Conservation (phyloP, 106 monocot species). For the Gastrodia elata region DNA sequence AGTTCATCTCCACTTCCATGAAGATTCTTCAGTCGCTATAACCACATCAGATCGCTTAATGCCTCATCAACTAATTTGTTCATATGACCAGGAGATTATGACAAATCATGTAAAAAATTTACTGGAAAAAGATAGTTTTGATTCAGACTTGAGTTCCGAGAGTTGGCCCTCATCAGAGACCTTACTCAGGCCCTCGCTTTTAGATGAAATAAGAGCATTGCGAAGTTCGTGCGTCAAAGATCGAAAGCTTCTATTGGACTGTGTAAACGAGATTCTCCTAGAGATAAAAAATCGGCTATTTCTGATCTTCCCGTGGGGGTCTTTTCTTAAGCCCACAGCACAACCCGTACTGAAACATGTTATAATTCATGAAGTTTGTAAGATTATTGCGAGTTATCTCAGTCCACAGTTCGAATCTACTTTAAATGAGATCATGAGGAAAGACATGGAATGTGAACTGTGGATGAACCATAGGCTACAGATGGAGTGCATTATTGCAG, state of each 20-base stretch:
- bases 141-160: constrained; percentile 11
- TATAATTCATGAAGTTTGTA: constrained; percentile 36
- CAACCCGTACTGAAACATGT: constrained; percentile 10
- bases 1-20: constrained; percentile 15
- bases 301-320: constrained; percentile 11
- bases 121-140: constrained; percentile 5
- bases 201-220: constrained; percentile 17
- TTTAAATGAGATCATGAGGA: constrained; percentile 24
- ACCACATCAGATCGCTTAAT: constrained; percentile 6
- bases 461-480: constrained; percentile 33
- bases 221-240: constrained; percentile 7
- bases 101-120: constrained; percentile 15
- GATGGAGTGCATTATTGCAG: constrained; percentile 22
- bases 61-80: constrained; percentile 2
- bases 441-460: constrained; percentile 18
- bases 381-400: constrained; percentile 17
- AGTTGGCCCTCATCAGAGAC: constrained; percentile 15
- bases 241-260: constrained; percentile 31
- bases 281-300: constrained; percentile 26
- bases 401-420: constrained; percentile 13
- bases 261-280: constrained; percentile 30
- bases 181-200: constrained; percentile 25
- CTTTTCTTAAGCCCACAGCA: constrained; percentile 9
- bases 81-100: constrained; percentile 15
- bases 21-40: constrained; percentile 4